Conservation (phyloP, 1,284 basidiomycete genomes). For the Papiliotrema flavescens region DNA sequence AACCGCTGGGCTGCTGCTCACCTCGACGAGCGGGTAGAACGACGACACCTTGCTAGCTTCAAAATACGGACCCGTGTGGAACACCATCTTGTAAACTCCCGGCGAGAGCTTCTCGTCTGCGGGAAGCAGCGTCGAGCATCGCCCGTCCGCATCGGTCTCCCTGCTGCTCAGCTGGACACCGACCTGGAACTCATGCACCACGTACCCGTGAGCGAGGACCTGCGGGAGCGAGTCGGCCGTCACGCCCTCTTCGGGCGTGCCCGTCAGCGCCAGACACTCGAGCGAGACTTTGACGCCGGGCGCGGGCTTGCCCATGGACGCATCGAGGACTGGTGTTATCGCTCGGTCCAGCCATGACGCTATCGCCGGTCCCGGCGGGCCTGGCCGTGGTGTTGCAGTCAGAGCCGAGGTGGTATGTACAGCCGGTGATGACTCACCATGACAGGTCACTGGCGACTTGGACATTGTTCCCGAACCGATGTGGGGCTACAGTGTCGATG, state of each 20-base stretch:
- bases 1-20: too few relatives aligned
- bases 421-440: constrained; percentile 55
- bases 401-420: not conserved
- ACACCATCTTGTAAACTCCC: constrained; percentile 76
- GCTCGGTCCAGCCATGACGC: too few relatives aligned
- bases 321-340: constrained; percentile 69
- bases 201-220: constrained; percentile 61
- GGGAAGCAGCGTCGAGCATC: constrained; percentile 68
- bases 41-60: constrained; percentile 59
- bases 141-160: constrained; percentile 70
- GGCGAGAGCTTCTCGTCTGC: constrained; percentile 51
- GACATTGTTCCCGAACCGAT: constrained; percentile 20
- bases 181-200: not conserved
- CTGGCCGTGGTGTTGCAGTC: not conserved
- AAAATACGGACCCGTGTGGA: constrained; percentile 80
- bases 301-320: constrained; percentile 76
- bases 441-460: constrained; percentile 81
- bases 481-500: not conserved
- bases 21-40: constrained; percentile 69
- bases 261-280: constrained; percentile 16
- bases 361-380: too few relatives aligned
- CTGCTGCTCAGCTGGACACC: not conserved
- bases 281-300: constrained; percentile 62
- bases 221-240: constrained; percentile 46
- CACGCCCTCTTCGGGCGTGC: too few relatives aligned